Percentiles rank a stretch among this genome's conserved stretches.
phyloP scores from a whole-genome alignment of 306 rosid species.

The Dicorynia guianensis region DNA sequence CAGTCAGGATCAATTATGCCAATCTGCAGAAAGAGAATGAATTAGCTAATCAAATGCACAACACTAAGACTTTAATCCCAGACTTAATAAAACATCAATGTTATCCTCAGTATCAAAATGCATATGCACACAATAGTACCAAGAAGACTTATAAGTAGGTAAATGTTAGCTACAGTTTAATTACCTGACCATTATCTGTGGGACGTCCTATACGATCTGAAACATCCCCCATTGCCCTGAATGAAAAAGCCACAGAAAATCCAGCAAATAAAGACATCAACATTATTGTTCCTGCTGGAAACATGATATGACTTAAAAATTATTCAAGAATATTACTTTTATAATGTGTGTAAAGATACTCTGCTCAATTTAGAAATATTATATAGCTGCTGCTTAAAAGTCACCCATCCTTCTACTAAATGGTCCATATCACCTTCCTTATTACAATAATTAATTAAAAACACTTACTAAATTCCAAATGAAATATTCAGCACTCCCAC shows the following conservation, averaged over 20 bases:
- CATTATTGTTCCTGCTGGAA: not conserved
- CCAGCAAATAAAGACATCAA: slow-evolving; percentile 12
- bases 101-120: slow-evolving; percentile 21
- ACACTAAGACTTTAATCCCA: not conserved
- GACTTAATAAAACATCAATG: slow-evolving; percentile 21
- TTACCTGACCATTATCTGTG: slow-evolving; percentile 96
- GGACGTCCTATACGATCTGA: slow-evolving; percentile 99
- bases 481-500: not conserved
- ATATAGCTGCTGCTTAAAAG: too few species aligned
- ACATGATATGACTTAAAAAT: not conserved
- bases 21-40: slow-evolving; percentile 65
- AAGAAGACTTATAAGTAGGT: not conserved
- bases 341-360: too few species aligned
- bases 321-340: too few species aligned
- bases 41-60: slow-evolving; percentile 28
- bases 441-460: not conserved
- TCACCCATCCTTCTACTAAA: too few species aligned
- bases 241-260: slow-evolving; percentile 28
- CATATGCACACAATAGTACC: slow-evolving; percentile 22
- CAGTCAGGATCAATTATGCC: slow-evolving; percentile 99
- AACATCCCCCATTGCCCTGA: slow-evolving; percentile 98
- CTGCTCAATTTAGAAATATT: too few species aligned
- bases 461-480: not conserved
- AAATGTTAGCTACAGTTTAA: slow-evolving; percentile 24
- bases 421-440: too few species aligned